A percentile compares a stretch with the other conserved stretches of the same genome.
These are phyloP conservation scores for Cicer yamashitae DNA, from an alignment of 306 rosid species.

Conservation along the genomic window DNA sequence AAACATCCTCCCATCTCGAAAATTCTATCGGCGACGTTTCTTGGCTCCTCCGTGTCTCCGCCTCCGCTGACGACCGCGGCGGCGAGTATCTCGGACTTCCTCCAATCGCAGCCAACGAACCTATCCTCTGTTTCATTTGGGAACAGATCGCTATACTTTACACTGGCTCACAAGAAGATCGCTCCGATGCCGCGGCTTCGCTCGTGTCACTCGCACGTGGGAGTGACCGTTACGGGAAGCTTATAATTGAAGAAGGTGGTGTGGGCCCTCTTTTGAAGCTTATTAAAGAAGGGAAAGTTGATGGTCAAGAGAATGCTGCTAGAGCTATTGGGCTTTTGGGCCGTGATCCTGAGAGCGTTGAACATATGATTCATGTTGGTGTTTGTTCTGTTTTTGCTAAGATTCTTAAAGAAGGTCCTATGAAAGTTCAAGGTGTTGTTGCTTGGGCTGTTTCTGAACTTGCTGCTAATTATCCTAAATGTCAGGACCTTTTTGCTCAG, in stretches of 20 bases:
- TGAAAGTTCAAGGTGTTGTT: conserved; percentile 69
- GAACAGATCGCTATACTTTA: conserved; percentile 68
- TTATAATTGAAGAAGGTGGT: conserved; percentile 79
- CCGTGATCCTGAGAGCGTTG: conserved; percentile 65
- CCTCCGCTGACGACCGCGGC: conserved; percentile 61
- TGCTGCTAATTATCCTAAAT: conserved; percentile 63
- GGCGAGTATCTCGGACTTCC: conserved; percentile 75
- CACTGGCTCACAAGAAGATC: conserved; percentile 51
- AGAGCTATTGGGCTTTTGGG: conserved; percentile 70
- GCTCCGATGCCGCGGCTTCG: conserved; percentile 75
- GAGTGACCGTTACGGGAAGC: conserved; percentile 67
- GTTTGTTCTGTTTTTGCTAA: conserved; percentile 69
- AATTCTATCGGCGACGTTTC: conserved; percentile 76
- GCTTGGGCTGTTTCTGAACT: conserved; percentile 78
- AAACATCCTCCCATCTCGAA: conserved; percentile 60
- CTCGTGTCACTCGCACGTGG: conserved; percentile 72
- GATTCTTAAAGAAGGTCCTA: conserved; percentile 75
- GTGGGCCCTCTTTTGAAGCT: conserved; percentile 61
- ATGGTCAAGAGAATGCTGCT: conserved; percentile 76
- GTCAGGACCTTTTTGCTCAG: conserved; percentile 77
- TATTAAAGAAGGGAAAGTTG: conserved; percentile 62
- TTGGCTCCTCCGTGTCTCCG: conserved; percentile 85
- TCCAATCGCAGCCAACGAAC: conserved; percentile 76
- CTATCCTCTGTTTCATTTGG: conserved; percentile 74
- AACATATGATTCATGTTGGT: conserved; percentile 66